phyloP scores from a whole-genome alignment of 2,329 filamentous ascomycete genomes.

The Diplodia sapinea region DNA sequence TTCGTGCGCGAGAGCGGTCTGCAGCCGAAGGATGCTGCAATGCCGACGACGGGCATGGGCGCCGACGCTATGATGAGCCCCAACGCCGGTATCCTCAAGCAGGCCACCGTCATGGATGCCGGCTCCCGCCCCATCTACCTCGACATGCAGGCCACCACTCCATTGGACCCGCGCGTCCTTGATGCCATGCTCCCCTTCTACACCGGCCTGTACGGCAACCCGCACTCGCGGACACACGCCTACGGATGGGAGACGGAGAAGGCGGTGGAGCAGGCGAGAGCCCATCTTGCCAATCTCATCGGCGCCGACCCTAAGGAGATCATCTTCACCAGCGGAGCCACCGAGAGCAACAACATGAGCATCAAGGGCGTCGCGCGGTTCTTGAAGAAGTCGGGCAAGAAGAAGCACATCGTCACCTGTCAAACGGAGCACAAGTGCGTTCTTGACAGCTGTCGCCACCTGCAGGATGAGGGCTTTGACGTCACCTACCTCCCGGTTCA shows the following conservation, averaged over 20 bases:
- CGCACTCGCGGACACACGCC: conserved; percentile 94
- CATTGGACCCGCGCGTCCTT: conserved; percentile 89
- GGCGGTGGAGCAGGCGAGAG: conserved; percentile 84
- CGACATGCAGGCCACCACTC: conserved; percentile 97
- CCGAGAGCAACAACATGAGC: conserved; percentile 99
- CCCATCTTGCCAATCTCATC: conserved; percentile 82
- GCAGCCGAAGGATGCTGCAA: conserved; percentile 61
- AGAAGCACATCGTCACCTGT: conserved; percentile 96
- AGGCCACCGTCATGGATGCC: conserved; percentile 91
- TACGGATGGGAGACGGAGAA: conserved; percentile 99
- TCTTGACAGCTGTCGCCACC: conserved; percentile 92
- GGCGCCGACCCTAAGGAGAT: conserved; percentile 97
- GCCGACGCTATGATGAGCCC: conserved; percentile 77
- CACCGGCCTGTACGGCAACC: conserved; percentile 93
- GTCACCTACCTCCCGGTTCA: conserved; percentile 96
- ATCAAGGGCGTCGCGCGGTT: conserved; percentile 98
- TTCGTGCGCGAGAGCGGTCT: conserved; percentile 68
- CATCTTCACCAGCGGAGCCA: conserved; percentile 97
- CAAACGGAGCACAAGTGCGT: conserved; percentile 99
- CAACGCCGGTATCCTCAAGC: conserved; percentile 83
- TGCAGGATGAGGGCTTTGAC: conserved; percentile 95
- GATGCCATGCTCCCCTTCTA: conserved; percentile 97
- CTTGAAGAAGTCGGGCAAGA: conserved; percentile 90
- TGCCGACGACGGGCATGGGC: conserved; percentile 63
- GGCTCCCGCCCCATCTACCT: conserved; percentile 94